Base-by-base conservation (phyloP, 1,139 yeast genomes). In the Candida neerlandica region DNA sequence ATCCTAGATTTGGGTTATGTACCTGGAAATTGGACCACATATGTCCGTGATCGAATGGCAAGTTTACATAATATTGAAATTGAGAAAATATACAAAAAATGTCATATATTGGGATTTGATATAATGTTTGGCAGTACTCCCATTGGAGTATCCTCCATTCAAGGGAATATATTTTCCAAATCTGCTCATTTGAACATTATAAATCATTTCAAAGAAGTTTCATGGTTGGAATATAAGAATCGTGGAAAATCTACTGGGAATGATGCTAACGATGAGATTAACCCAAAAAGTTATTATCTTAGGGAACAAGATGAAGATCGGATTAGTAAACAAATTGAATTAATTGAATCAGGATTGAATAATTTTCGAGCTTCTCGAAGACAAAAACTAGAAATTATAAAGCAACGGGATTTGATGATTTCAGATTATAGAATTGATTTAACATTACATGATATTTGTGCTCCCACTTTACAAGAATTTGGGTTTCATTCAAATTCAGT, bases 21-120 rank as follows among this genome's bases (percentile, higher is more conserved):
- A 0, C 99, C 99, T 0, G 99, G 99, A 0, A 92, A 96, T 33
- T 94, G 99, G 99, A 79, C 92, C 11, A 89, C 85, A 57, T 95
- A 88, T 30, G 86, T 96, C 6, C 62, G 65, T 41, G 53, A 63
- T 32, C 58, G 66, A 30, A 55, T 76, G 51, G 61, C 68, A 39
- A 58, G 60, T 34, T 47, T 67, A 2, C 74, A 74, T 54, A 56
- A 51, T 2, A 37, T 72, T 1, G 63, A 59, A 0, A 80, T 81
- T 5, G 82, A 81, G 42, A 68, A 80, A 40, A 79, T 89, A 11
- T 65, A 73, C 14, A 74, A 80, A 3, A 70, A 73, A 19, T 92
- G 97, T 14, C 77, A 80, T 43, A 81, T 94, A 1, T 67, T 94
- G 39, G 99, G 99, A 21, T 86, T 92, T 41, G 99, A 94, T 67